These are phyloP conservation scores for Nothopassalora personata DNA, from an alignment of 2,329 filamentous ascomycete species.

Conservation along the genomic window DNA sequence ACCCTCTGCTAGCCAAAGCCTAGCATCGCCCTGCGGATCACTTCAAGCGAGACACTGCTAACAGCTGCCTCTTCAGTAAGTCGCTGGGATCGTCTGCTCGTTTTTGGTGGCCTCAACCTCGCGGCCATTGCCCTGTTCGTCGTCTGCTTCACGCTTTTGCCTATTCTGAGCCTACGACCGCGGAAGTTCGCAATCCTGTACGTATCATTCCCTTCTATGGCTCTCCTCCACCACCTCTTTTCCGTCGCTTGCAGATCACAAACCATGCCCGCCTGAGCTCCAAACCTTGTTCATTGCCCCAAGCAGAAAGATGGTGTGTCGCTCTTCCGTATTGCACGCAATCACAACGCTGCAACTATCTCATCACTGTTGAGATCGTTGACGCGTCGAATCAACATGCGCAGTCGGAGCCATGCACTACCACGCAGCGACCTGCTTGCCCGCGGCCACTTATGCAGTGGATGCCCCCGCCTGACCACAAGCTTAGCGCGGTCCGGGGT, in stretches of 20 bases:
- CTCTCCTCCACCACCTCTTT: conserved; percentile 1
- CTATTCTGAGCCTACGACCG: conserved; percentile 71
- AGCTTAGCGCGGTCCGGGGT: conserved; percentile 25
- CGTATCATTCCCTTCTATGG: conserved; percentile 46
- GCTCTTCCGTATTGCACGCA: conserved; percentile 18
- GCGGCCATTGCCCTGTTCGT: conserved; percentile 88
- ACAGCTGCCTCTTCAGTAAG: conserved; percentile 61
- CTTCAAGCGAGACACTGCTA: conserved; percentile 32
- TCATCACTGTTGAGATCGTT: conserved; percentile 12
- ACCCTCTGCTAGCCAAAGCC: conserved; percentile 3
- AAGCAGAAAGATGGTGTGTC: conserved; percentile 20
- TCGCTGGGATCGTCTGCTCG: conserved; percentile 89
- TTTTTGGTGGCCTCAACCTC: conserved; percentile 87
- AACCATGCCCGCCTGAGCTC: conserved; percentile 12
- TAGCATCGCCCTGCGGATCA: conserved; percentile 13
- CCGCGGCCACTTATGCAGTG: conserved; percentile 29
- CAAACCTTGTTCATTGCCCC: conserved; percentile 9
- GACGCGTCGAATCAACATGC: conserved; percentile 15
- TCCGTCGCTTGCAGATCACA: conserved; percentile 4
- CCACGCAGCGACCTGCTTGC: conserved; percentile 18
- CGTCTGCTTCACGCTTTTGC: conserved; percentile 85
- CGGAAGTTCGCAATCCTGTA: conserved; percentile 96
- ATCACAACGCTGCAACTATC: conserved; percentile 9
- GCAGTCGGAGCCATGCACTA: conserved; percentile 24
- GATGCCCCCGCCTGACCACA: conserved; percentile 31